phyloP scores from a whole-genome alignment of 495 filamentous ascomycete genomes.

The Penicillium fimorum region DNA sequence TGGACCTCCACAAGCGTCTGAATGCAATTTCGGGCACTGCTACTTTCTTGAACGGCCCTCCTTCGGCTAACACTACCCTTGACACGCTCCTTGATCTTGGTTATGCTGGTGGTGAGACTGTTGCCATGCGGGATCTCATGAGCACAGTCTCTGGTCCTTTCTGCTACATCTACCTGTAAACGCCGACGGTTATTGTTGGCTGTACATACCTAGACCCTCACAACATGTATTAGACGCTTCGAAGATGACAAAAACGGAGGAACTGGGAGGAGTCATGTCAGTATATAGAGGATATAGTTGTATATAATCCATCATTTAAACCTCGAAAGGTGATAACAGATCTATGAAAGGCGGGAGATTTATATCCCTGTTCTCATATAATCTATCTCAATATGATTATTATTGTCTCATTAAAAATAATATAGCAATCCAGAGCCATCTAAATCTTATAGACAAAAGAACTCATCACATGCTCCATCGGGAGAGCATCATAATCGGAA shows the following conservation, averaged over 20 bases:
- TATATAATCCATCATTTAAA: background rate
- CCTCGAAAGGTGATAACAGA: background rate
- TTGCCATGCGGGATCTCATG: constrained; percentile 47
- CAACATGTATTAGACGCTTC: background rate
- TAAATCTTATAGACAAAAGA: background rate
- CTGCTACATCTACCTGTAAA: constrained; percentile 55
- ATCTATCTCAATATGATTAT: no score
- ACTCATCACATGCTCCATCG: constrained; percentile 5
- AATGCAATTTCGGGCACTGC: constrained; percentile 52
- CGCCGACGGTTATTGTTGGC: no score
- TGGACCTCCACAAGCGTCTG: constrained; percentile 46
- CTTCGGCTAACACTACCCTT: constrained; percentile 48
- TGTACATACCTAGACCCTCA: background rate
- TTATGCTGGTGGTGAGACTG: constrained; percentile 33
- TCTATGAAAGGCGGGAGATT: background rate
- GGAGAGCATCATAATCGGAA: constrained; percentile 10
- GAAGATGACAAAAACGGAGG: background rate
- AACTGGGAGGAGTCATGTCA: background rate
- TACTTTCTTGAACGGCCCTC: constrained; percentile 55
- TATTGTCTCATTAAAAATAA: background rate
- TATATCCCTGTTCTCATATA: background rate
- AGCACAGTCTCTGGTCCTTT: constrained; percentile 53
- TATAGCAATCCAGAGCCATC: background rate
- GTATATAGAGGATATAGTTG: background rate
- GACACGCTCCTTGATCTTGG: constrained; percentile 46